Base-by-base conservation (phyloP, 306 rosid species). In the Spatholobus suberectus region DNA sequence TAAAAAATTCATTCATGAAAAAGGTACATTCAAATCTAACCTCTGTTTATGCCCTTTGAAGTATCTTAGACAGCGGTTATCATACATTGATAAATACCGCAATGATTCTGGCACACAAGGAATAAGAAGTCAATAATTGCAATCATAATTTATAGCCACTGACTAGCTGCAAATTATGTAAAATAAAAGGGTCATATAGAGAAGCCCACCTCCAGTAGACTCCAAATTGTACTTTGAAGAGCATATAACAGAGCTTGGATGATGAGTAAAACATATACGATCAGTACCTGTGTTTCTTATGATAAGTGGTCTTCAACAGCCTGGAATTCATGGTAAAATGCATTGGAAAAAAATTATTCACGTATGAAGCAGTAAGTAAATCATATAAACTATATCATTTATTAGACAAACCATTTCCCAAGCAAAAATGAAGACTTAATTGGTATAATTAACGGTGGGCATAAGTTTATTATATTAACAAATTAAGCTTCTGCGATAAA, bases 41-140 rank as follows among this genome's bases (percentile, higher is more conserved):
- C 99, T 96, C 76, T 92, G 96, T 87, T 90, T 93, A 84, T 96
- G 99, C 58, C 98, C 99, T 86, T 93, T 96, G 89, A 96, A 96
- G 87, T 96, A 93, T 49, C 99, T 92, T 74, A 96, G 90, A 87
- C 92, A 90, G 20, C 96, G 90, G 67, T 96, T 96, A 86, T 96
- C 98, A 65, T 96, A 93, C 94, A 96, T 92, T 40, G 99, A 96
- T 66, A 96, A 90, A 85, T 96, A 96, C 81, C 98, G 88, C 77
- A 96, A 81, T 6, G 96, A 96, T 89, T 93, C 98, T 95, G 84
- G 72, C 65, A 84, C 68, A 79, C 26, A 58, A 62, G 46, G 44
- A 29, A 84, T 70, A 72, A 69, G 59, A 24, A 58, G 62, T 83
- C 57, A 87, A 83, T n/a, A 86, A 75, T 3, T 3, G 6, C 46